Evolutionary conservation across 352 stramenopile species (phyloP), one percentile per base, ranked within the genome.

Genomic region (Globisporangium sylvaticum): DNA sequence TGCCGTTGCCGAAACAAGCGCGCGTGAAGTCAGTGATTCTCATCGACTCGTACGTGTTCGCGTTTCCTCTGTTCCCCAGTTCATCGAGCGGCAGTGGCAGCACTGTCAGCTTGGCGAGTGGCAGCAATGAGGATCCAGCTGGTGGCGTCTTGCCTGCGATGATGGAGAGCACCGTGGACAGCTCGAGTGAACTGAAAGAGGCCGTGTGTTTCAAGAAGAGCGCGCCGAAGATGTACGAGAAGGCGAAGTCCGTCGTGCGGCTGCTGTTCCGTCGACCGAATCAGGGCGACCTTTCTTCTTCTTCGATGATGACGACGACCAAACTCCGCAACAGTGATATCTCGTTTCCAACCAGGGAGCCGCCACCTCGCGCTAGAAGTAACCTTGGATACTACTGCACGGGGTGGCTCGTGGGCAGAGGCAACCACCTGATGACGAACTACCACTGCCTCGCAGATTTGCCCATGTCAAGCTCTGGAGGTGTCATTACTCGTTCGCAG

Each of bases 351-450:
- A n/a, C n/a, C 44, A 46, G 27, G 8, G 14, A 12, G 42, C 14
- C 20, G 20, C 29, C 18, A n/a, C 39, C 15, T 10, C 39, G 4
- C 6, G 6, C 39, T 24, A 57, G 54, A 29, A 60, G 25, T 12
- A 76, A 62, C 5, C 66, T 50, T 1, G 81, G 66, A 61, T 65
- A 64, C 12, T 88, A 81, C 58, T 90, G 82, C 72, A 89, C 82
- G 2, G 82, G 82, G 12, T 91, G 79, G 80, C 72, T 92, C 1
- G 62, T 92, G 2, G 84, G 84, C 27, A 62, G 65, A 37, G 75
- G 67, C 10, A 89, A 87, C 64, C 72, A 90, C 68, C 69, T 92
- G 62, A 53, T 92, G 56, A 91, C 84, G 0, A 90, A 87, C 63
- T 79, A 89, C 63, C 81, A 90, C 68, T 92, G 84, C 67, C 71